Percentiles rank a stretch among this genome's conserved stretches.
Evolutionary conservation across 139 green algal genomes (phyloP).

Genomic region (Coelastrella sp.): DNA sequence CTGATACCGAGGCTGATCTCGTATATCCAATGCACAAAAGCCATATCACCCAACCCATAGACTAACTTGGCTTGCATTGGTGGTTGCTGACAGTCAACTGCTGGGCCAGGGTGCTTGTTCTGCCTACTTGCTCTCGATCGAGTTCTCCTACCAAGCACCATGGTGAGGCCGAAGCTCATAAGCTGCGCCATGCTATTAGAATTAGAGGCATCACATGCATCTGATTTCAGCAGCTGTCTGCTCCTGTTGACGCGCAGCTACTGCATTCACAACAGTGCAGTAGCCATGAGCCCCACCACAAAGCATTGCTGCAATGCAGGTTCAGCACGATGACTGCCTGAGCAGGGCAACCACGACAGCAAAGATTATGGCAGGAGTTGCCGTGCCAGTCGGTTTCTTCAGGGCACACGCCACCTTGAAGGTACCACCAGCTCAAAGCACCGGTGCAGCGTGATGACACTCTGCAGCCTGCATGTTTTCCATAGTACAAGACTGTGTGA

Average conservation of each 20-base stretch:
- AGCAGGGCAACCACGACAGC: neutral
- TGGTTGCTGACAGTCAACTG: too few species aligned
- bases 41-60: too few species aligned
- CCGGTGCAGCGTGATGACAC: neutral
- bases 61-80: too few species aligned
- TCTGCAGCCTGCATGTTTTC: too few species aligned
- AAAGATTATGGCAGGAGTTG: conserved; percentile 8
- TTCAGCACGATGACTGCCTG: neutral
- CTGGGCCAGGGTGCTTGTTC: too few species aligned
- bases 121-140: neutral
- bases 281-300: too few species aligned
- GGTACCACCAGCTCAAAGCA: neutral
- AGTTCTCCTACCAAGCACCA: neutral
- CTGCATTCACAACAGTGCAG: too few species aligned
- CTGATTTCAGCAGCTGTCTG: neutral
- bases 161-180: neutral
- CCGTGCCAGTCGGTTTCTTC: conserved; percentile 49
- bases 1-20: too few species aligned
- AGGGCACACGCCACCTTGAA: conserved; percentile 43
- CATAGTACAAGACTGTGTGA: neutral
- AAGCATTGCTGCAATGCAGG: neutral
- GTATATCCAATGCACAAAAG: too few species aligned
- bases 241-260: neutral
- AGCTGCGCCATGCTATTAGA: neutral
- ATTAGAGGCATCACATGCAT: too few species aligned